Percentiles rank a stretch among this genome's conserved stretches.
phyloP scores from a whole-genome alignment of 306 rosid genomes.

The Gastrolobium villosum region DNA sequence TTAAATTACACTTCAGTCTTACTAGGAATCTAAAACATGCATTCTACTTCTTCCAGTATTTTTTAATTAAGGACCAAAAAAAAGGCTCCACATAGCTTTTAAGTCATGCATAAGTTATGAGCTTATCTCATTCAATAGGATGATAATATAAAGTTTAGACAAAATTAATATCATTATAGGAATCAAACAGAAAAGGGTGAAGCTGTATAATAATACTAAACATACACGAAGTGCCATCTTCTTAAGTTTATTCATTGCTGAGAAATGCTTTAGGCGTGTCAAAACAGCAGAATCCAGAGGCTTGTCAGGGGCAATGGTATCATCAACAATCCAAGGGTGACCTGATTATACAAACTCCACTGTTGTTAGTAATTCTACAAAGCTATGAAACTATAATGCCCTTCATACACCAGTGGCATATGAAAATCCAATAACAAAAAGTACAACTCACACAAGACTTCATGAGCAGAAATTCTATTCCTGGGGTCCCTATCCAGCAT shows the following conservation, averaged over 20 bases:
- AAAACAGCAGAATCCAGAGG: conserved; percentile 93
- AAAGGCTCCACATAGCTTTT: conserved; percentile 3
- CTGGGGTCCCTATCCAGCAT: conserved; percentile 88
- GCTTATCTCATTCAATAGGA: conserved; percentile 8
- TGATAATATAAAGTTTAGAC: neutral
- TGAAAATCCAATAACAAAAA: conserved; percentile 29
- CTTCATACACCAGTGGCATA: conserved; percentile 32
- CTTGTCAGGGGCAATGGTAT: conserved; percentile 85
- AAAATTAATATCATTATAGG: conserved; percentile 22
- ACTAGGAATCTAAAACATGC: neutral
- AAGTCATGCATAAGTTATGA: conserved; percentile 5
- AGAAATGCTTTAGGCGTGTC: conserved; percentile 89
- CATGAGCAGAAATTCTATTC: conserved; percentile 81
- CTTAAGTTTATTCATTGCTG: conserved; percentile 90
- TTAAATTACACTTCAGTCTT: neutral
- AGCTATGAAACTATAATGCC: conserved; percentile 23
- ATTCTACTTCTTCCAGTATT: neutral
- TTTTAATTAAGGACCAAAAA: neutral
- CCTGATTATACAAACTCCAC: conserved; percentile 60
- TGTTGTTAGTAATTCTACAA: conserved; percentile 37
- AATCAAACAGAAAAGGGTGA: conserved; percentile 37
- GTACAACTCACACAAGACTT: conserved; percentile 80
- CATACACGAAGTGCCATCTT: conserved; percentile 91
- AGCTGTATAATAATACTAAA: neutral
- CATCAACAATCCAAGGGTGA: conserved; percentile 92